Base-by-base conservation (phyloP, 257 asterid genomes). In the Dorcoceras hygrometricum region DNA sequence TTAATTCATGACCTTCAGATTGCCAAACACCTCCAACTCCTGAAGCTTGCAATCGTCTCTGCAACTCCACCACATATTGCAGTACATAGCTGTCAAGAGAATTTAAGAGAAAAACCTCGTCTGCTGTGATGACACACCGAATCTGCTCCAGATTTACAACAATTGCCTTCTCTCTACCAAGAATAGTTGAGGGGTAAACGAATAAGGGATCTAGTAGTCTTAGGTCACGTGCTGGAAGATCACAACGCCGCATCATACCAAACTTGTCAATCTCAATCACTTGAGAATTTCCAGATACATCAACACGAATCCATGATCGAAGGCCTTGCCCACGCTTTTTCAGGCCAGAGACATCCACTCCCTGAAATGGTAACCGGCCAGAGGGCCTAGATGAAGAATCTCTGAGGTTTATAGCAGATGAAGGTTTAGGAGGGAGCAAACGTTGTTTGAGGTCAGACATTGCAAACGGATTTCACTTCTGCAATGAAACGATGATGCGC, bases 141-240 rank as follows among this genome's bases (percentile, higher is more conserved):
- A 85, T 85, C 77, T 83, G 89, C 85, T 87, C 95, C 24, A 87
- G 86, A 72, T 87, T 87, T 11, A 87, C 85, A 73, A 86, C 91
- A 64, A 86, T 86, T 23, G 91, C 91, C 82, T 74, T 86, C 76
- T 86, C 88, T 73, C 91, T 77, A 62, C 91, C 91, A 69, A 86
- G 91, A 65, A 86, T 86, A 24, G 89, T 83, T 7, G 91, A 86
- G 29, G 91, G 91, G 53, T 86, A 86, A 26, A 83, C 88, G 66
- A 86, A 86, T 63, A 83, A 75, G 0, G 89, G 89, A 69, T 83
- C 89, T 25, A 83, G 74, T 24, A 83, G 64, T 25, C 89, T 86
- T 67, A 86, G 74, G 74, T 86, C 91, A 71, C 91, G 89, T 8
- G 91, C 91, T 58, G 88, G 89, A 73, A 86, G 88, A 69, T 80